Evolutionary conservation across 805 yeast species (phyloP), one percentile per base, ranked within the genome.

Genomic region (Yamadazyma ubonensis): DNA sequence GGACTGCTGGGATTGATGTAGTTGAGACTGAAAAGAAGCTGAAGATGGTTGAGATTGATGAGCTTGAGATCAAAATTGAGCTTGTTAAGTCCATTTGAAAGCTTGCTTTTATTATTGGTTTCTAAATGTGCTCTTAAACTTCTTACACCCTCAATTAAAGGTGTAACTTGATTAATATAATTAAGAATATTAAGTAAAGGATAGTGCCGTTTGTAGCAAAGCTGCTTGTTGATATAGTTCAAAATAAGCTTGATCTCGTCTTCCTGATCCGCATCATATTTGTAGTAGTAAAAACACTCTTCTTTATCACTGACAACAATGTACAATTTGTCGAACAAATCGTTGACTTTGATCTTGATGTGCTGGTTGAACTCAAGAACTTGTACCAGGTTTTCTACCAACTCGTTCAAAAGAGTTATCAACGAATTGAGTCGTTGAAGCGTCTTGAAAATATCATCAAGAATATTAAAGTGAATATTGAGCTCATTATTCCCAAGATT

Each of bases 351-450:
- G 17, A 69, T 57, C 5, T 52, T 51, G 3, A 69, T 57, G 20
- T 54, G 55, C 31, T 58, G 55, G 29, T 57, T 44, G 5, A 63
- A 48, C 30, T 58, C 61, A 20, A 56, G 48, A 3, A 66, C 57
- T 20, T 55, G 36, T 27, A 62, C 53, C 18, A 57, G 52, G 22
- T 55, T 55, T 16, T 55, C 52, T 31, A 52, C 48, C 22, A 67
- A 53, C 42, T 66, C 69, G 30, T 61, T 59, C 28, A 65, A 46
- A n/a, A 65, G 48, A 29, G 53, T 58, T 20, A 67, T 58, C 33
- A 68, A 45, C 32, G 57, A 54, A 19, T 58, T 57, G 34, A 68
- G 50, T 41, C 58, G 58, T 31, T 59, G 54, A 35, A 69, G 52
- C 15, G 49, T 54, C 22, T 51, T 52, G 36, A 69, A 64, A 3